Conservation (phyloP, 805 yeast species). For the Ogataea polymorpha region DNA sequence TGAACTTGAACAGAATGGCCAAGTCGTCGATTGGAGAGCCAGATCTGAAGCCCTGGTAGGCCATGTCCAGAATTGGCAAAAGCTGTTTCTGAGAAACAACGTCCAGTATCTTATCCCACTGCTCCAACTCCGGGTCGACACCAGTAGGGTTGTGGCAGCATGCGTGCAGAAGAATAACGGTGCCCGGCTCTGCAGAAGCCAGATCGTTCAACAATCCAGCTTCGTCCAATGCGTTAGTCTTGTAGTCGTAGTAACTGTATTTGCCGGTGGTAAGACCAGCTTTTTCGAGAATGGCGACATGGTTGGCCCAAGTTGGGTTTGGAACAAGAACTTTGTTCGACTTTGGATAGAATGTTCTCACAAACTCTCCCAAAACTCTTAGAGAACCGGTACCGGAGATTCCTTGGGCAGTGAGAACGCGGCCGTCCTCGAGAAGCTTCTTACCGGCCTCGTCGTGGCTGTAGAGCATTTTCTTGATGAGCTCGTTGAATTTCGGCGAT, state of each 20-base stretch:
- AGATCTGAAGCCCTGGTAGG: slow-evolving; percentile 92
- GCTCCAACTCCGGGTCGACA: slow-evolving; percentile 77
- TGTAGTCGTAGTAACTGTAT: slow-evolving; percentile 70
- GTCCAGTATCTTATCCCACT: slow-evolving; percentile 75
- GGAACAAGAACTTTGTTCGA: slow-evolving; percentile 63
- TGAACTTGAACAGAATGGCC: slow-evolving; percentile 42
- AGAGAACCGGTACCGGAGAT: slow-evolving; percentile 95
- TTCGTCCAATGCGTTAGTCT: slow-evolving; percentile 60
- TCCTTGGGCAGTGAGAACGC: slow-evolving; percentile 83
- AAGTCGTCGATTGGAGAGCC: slow-evolving; percentile 77
- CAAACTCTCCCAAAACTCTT: slow-evolving; percentile 77
- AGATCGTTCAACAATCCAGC: slow-evolving; percentile 62
- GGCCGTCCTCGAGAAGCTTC: slow-evolving; percentile 51
- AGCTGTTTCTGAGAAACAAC: slow-evolving; percentile 55
- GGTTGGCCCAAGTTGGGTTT: slow-evolving; percentile 94
- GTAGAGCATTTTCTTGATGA: slow-evolving; percentile 70
- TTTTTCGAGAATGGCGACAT: slow-evolving; percentile 70
- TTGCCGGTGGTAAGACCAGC: slow-evolving; percentile 62
- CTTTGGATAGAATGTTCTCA: slow-evolving; percentile 54
- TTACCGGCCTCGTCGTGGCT: slow-evolving; percentile 60
- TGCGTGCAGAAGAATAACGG: slow-evolving; percentile 79
- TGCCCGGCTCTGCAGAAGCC: slow-evolving; percentile 49
- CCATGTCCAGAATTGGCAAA: slow-evolving; percentile 86
- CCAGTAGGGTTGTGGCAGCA: slow-evolving; percentile 99
- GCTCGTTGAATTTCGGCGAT: slow-evolving; percentile 57